phyloP scores from a whole-genome alignment of 176 grass and related monocot genomes.

The Puya raimondii region DNA sequence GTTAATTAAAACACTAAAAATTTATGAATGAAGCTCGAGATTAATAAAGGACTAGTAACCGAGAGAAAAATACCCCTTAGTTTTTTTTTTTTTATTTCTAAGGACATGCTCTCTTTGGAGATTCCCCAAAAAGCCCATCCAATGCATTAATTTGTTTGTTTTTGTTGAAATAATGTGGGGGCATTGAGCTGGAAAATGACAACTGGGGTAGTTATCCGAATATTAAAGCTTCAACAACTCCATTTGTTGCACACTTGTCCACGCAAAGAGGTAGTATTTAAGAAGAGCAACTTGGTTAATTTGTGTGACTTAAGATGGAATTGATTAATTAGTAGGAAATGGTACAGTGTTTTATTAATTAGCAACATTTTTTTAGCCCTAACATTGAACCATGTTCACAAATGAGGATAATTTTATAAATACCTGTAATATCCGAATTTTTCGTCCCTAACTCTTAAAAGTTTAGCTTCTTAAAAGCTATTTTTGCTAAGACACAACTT shows the following conservation, averaged over 20 bases:
- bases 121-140: not conserved
- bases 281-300: not conserved
- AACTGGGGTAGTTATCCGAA: not conserved
- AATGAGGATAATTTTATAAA: no score
- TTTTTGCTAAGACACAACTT: no score
- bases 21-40: not conserved
- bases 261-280: not conserved
- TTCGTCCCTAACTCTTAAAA: no score
- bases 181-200: not conserved
- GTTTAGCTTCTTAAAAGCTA: no score
- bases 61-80: not conserved
- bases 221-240: not conserved
- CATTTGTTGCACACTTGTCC: not conserved
- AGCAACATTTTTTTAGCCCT: no score
- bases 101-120: slow-evolving; percentile 9
- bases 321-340: not conserved
- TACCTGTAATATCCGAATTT: no score
- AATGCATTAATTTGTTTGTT: not conserved
- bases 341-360: no score
- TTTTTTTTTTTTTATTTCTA: not conserved
- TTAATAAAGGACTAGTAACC: not conserved
- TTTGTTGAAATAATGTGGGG: not conserved
- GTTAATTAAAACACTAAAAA: no score
- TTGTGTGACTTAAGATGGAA: not conserved
- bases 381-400: no score